A percentile compares a stretch with the other conserved stretches of the same genome.
Evolutionary conservation across 495 filamentous ascomycete species (phyloP).

Genomic region (Rhypophila decipiens): DNA sequence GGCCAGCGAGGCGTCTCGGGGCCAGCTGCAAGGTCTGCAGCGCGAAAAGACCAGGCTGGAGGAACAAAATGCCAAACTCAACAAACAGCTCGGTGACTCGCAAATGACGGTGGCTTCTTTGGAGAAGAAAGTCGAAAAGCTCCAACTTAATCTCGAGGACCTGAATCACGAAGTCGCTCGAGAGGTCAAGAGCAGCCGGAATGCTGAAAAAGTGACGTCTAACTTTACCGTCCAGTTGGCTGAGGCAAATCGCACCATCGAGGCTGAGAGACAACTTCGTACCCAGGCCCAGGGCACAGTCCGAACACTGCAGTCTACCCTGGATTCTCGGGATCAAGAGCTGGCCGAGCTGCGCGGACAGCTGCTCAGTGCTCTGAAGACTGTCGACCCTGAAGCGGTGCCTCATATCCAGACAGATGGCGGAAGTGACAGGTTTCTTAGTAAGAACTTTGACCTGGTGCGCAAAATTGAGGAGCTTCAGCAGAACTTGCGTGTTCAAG

Average conservation of each 20-base stretch:
- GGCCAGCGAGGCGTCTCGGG: slow-evolving; percentile 76
- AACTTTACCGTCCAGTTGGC: slow-evolving; percentile 74
- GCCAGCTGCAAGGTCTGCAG: slow-evolving; percentile 69
- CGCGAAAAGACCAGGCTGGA: slow-evolving; percentile 80
- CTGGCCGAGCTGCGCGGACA: slow-evolving; percentile 72
- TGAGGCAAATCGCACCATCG: slow-evolving; percentile 81
- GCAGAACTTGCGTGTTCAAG: slow-evolving; percentile 75
- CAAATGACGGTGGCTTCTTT: slow-evolving; percentile 78
- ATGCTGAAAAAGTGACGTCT: slow-evolving; percentile 87
- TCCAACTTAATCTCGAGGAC: slow-evolving; percentile 83
- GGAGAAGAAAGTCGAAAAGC: slow-evolving; percentile 95
- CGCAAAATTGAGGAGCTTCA: slow-evolving; percentile 83
- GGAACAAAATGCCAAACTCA: slow-evolving; percentile 73
- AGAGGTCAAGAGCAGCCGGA: slow-evolving; percentile 85
- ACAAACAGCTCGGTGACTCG: slow-evolving; percentile 79
- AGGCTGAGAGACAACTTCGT: slow-evolving; percentile 82
- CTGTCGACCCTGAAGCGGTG: slow-evolving; percentile 71
- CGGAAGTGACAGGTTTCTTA: slow-evolving; percentile 39
- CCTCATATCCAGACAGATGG: slow-evolving; percentile 40
- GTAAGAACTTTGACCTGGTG: slow-evolving; percentile 71
- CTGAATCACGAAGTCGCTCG: slow-evolving; percentile 87
- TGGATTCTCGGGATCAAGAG: slow-evolving; percentile 74
- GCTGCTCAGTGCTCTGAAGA: slow-evolving; percentile 72
- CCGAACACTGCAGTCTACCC: slow-evolving; percentile 66
- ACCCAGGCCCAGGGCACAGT: slow-evolving; percentile 81